Evolutionary conservation across 169 alveolate species (phyloP), one percentile per base, ranked within the genome.

Genomic region (Plasmodium vivax): DNA sequence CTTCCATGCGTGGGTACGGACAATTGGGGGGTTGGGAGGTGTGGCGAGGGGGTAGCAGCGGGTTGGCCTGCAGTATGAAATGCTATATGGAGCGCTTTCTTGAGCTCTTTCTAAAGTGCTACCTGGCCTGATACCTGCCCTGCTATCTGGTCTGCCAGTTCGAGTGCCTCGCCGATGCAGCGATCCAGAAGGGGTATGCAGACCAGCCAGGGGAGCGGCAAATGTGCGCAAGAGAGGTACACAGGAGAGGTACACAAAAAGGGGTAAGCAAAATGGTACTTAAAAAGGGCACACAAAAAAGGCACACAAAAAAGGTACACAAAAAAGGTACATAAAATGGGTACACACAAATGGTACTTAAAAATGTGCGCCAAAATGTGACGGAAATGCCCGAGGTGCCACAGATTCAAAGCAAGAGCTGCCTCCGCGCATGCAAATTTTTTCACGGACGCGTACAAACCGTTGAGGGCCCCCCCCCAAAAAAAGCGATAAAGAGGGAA

Each of bases 1-100:
- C 71, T 56, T 77, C 93, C 93, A 87, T 87, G 30, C 62, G 62
- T 87, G 58, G 32, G 38, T 23, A 62, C 27, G 30, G 30, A 83
- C 58, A 58, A 14, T 36, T 1, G 30, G 19, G 72, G 7, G 14
- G 27, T 23, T 34, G 30, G 43, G 4, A 58, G 47, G 45, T 58
- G 74, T 23, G 77, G 38, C 3, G 7, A 27, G 32, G 32, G 77
- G 77, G n/a, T 19, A 23, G 27, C 27, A 23, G 27, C 27, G 43
- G 77, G 16, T 16, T 3, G 5, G 77, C 38, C 7, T 23, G 77
- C n/a, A 16, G 41, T 5, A 7, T 51, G 62, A 3, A 14, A 9
- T 51, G 62, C 62, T 10, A 47, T 43, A 5, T 58, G 27, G 74
- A 36, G 41, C 4, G 41, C 4, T 1, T 0, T 36, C 0, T 0